These are phyloP conservation scores for Microglena sp. DNA, from an alignment of 139 green algal species.

Conservation along the genomic window DNA sequence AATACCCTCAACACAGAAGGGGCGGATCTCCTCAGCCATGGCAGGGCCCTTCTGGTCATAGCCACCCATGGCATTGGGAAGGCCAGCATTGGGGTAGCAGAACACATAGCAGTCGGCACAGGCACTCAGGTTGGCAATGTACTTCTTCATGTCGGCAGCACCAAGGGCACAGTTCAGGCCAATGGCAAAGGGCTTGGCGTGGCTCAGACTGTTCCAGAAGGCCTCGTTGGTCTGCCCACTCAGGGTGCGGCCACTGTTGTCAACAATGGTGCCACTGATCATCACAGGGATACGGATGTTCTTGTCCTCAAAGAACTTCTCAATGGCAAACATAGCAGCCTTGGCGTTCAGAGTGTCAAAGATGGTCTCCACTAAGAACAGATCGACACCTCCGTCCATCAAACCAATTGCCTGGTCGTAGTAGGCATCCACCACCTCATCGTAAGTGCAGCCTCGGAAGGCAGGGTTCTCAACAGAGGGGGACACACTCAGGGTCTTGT, in stretches of 20 bases:
- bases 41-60: constrained; percentile 92
- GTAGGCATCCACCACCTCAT: constrained; percentile 92
- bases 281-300: constrained; percentile 78
- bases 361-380: constrained; percentile 98
- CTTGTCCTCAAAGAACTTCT: constrained; percentile 81
- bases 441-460: constrained; percentile 85
- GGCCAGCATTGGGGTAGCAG: constrained; percentile 94
- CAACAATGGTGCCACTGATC: constrained; percentile 92
- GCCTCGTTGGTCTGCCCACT: constrained; percentile 97
- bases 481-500: constrained; percentile 92
- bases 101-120: constrained; percentile 92
- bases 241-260: constrained; percentile 90
- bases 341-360: constrained; percentile 98
- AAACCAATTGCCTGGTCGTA: constrained; percentile 81
- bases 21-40: constrained; percentile 91
- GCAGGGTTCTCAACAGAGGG: constrained; percentile 96
- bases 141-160: constrained; percentile 88
- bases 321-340: constrained; percentile 85
- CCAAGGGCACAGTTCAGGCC: constrained; percentile 97
- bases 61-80: constrained; percentile 97
- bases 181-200: constrained; percentile 85
- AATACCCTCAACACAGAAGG: constrained; percentile 80
- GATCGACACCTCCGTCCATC: constrained; percentile 82
- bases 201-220: constrained; percentile 90
- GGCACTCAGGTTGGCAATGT: constrained; percentile 81